Conservation (phyloP, 306 rosid genomes). For the Hylodesmum podocarpum region DNA sequence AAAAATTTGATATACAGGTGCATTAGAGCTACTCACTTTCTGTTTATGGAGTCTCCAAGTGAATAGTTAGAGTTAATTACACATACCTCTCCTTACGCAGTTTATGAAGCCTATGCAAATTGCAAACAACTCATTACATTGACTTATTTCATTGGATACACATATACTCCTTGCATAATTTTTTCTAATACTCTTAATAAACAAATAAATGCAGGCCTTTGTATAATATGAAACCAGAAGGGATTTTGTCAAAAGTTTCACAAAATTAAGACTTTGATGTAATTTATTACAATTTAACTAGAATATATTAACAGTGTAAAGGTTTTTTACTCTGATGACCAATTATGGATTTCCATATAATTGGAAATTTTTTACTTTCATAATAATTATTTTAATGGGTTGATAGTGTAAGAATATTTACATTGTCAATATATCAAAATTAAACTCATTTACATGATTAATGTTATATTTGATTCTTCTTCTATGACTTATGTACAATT, state of each 20-base stretch:
- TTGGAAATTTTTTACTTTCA: neutral
- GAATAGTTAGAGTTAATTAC: neutral
- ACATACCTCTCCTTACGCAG: neutral
- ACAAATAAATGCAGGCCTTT: neutral
- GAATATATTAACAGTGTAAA: neutral
- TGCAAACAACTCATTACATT: neutral
- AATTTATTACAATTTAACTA: neutral
- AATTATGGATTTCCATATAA: neutral
- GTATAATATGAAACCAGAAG: neutral
- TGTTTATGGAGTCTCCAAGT: neutral
- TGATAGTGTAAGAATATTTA: no score
- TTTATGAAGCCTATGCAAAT: constrained; percentile 5
- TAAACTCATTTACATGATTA: neutral
- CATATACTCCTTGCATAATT: neutral
- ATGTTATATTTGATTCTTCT: neutral
- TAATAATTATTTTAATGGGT: neutral
- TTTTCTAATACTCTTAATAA: constrained; percentile 13
- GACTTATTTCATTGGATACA: neutral
- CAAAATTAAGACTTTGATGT: neutral
- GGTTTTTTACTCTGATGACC: neutral
- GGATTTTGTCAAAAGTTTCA: neutral
- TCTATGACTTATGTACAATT: neutral
- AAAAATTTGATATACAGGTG: constrained; percentile 73
- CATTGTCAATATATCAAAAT: neutral
- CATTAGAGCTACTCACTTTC: neutral